These are phyloP conservation scores for Zizania latifolia DNA, from an alignment of 176 grass and related monocot genomes.

Conservation along the genomic window DNA sequence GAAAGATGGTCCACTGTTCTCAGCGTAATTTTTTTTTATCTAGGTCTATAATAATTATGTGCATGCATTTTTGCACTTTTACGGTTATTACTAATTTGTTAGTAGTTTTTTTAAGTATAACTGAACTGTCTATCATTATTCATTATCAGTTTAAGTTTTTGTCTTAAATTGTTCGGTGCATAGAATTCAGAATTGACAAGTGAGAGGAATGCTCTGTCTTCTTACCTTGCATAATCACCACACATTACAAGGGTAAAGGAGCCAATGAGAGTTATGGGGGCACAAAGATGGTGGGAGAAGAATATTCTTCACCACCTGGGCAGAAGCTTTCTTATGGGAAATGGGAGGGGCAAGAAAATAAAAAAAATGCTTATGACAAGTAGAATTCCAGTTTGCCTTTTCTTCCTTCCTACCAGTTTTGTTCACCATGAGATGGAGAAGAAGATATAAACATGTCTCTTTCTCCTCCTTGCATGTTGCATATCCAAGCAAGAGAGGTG, in stretches of 20 bases:
- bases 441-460: neutral
- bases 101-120: neutral
- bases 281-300: neutral
- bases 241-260: too few relatives aligned
- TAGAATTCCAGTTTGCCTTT: neutral
- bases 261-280: neutral
- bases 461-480: neutral
- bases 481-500: too few relatives aligned
- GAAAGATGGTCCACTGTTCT: neutral
- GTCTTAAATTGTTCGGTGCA: too few relatives aligned
- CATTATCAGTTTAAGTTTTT: too few relatives aligned
- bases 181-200: too few relatives aligned
- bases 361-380: neutral
- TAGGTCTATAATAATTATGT: neutral
- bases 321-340: neutral
- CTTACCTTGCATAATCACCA: too few relatives aligned
- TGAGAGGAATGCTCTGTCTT: too few relatives aligned
- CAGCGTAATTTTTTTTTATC: neutral
- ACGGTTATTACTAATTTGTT: neutral
- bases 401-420: neutral
- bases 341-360: neutral
- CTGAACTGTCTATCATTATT: too few relatives aligned
- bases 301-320: neutral
- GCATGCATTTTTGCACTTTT: neutral
- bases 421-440: neutral